Evolutionary conservation across 1,139 yeast species (phyloP), one percentile per base, ranked within the genome.

Genomic region (Geotrichum australiense): DNA sequence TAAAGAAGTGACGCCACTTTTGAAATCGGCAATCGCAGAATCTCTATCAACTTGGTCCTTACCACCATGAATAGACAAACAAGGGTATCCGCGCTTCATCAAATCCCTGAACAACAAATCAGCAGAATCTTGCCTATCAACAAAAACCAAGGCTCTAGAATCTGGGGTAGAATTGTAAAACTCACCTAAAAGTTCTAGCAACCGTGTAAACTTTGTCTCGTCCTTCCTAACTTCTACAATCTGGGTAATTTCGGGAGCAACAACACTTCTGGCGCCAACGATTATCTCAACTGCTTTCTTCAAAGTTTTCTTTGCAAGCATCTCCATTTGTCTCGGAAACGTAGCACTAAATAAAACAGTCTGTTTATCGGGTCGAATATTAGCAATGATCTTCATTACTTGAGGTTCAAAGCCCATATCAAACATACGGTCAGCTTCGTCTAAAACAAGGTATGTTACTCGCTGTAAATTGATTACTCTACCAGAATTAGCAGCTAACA

Each of bases 401-500:
- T 93, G 99, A 0, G 98, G 98, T 56, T 87, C 98, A 64, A 93
- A 93, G 1, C 99, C 99, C 75, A 91, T 70, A 62, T 91, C 99
- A 65, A 89, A 89, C 84, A 91, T 80, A 52, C 99, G 67, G 62
- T 93, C 99, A 1, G 98, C 97, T 59, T 93, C 99, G 59, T 93
- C 99, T 46, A 93, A 66, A 0, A 89, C 95, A 15, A 86, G 71
- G 59, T 80, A 87, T 0, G 96, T 80, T 3, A 84, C 77, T 33
- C 93, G 65, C 34, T 67, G 66, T 15, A 91, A 67, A 47, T 78
- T 80, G 2, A 91, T 68, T 0, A 89, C 76, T 39, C 89, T 69
- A 0, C 97, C 96, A 33, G 76, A 68, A 58, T 91, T 91, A 1
- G 94, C 83, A 1, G 94, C 80, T 22, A 93, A 64, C 34, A 93